Evolutionary conservation across 305 asterid genomes (phyloP).

Genomic region (Solanum hybrid): DNA sequence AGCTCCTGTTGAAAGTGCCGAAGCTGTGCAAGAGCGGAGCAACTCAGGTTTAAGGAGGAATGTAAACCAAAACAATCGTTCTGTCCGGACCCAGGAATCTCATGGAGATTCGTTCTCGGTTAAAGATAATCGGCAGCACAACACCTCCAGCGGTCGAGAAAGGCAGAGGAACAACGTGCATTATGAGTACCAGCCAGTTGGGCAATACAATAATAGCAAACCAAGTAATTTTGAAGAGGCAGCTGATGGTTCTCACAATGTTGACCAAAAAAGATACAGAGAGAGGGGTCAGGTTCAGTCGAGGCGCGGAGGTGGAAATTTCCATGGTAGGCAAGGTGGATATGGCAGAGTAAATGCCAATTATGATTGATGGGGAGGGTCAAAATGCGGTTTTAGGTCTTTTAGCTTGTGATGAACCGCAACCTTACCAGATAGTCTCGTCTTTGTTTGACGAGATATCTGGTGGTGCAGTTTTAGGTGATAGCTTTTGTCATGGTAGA

Average conservation of each 20-base stretch:
- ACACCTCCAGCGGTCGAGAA: constrained; percentile 34
- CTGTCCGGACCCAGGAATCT: constrained; percentile 43
- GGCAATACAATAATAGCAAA: constrained; percentile 39
- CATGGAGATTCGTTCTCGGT: constrained; percentile 53
- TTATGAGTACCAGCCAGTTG: constrained; percentile 84
- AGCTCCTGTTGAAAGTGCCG: constrained; percentile 21
- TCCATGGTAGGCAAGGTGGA: constrained; percentile 40
- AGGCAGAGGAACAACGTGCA: constrained; percentile 53
- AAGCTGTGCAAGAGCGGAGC: constrained; percentile 32
- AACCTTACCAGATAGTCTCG: constrained; percentile 17
- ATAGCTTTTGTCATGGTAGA: constrained; percentile 15
- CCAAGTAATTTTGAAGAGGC: constrained; percentile 35
- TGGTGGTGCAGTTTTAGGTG: constrained; percentile 19
- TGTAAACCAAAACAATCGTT: constrained; percentile 42
- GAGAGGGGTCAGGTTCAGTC: constrained; percentile 54
- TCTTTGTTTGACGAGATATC: constrained; percentile 28
- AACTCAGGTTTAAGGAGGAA: constrained; percentile 40
- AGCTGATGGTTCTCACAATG: constrained; percentile 35
- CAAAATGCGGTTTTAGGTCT: constrained; percentile 15
- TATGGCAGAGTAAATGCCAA: constrained; percentile 27
- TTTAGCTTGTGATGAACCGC: constrained; percentile 13
- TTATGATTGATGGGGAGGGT: constrained; percentile 32
- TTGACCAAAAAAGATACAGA: constrained; percentile 44
- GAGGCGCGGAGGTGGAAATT: constrained; percentile 56
- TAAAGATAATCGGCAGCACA: constrained; percentile 35